phyloP scores from a whole-genome alignment of 2,329 filamentous ascomycete species.

The Blumeria graminis region DNA sequence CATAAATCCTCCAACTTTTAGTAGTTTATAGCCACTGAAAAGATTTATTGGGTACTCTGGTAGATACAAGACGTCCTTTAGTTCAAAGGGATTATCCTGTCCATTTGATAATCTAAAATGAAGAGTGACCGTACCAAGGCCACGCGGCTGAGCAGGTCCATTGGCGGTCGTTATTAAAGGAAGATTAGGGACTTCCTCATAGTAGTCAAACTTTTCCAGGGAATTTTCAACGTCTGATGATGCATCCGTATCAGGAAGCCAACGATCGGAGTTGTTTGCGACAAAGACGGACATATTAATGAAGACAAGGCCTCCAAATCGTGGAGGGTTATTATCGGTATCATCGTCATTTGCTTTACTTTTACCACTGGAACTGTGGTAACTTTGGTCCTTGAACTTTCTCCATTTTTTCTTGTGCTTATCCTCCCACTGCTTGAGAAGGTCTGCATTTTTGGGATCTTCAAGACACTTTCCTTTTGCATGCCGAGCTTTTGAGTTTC shows the following conservation, averaged over 20 bases:
- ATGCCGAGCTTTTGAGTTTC: not conserved
- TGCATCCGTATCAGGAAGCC: not conserved
- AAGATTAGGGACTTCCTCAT: not conserved
- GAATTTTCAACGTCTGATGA: not conserved
- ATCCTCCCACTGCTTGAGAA: no score
- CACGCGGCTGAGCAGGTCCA: not conserved
- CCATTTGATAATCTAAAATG: not conserved
- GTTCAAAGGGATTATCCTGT: not conserved
- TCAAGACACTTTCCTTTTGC: not conserved
- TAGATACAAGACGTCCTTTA: not conserved
- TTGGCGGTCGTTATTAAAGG: not conserved
- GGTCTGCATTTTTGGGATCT: conserved; percentile 1
- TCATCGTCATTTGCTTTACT: not conserved
- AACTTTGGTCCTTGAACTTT: no score
- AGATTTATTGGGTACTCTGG: not conserved
- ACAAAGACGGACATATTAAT: not conserved
- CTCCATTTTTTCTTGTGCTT: no score
- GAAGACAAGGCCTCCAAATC: not conserved
- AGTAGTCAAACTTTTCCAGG: not conserved
- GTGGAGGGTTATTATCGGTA: not conserved
- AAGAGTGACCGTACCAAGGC: not conserved
- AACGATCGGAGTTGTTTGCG: not conserved
- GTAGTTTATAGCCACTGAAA: not conserved
- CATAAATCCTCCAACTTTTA: not conserved
- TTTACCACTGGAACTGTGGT: no score